Conservation (phyloP, 2,329 filamentous ascomycete genomes). For the Raffaelea arxii region DNA sequence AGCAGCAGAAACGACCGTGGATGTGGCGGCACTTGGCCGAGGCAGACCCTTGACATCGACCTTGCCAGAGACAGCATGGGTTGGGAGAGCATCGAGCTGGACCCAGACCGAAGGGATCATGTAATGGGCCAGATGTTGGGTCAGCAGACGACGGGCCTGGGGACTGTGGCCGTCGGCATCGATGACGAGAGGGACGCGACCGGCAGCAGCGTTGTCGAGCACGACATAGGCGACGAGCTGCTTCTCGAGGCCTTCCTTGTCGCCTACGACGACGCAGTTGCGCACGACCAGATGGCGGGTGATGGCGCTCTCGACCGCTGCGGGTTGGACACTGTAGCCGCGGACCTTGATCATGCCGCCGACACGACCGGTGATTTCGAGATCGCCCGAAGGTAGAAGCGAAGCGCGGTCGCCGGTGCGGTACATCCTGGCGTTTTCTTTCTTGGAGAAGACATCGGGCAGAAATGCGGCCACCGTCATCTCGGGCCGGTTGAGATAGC, state of each 20-base stretch:
- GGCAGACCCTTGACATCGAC: conserved; percentile 64
- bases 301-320: conserved; percentile 66
- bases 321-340: conserved; percentile 68
- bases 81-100: conserved; percentile 59
- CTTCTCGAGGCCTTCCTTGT: conserved; percentile 65
- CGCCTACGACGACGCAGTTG: conserved; percentile 61
- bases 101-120: conserved; percentile 79
- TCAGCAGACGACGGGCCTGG: conserved; percentile 53
- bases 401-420: conserved; percentile 63
- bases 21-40: conserved; percentile 35
- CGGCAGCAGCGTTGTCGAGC: conserved; percentile 49
- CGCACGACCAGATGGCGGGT: conserved; percentile 59
- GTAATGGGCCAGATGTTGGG: conserved; percentile 63
- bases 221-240: conserved; percentile 73
- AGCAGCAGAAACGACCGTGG: no score
- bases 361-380: conserved; percentile 68
- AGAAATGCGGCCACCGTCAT: conserved; percentile 65
- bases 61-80: conserved; percentile 71
- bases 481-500: conserved; percentile 72
- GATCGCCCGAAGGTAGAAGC: conserved; percentile 53
- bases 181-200: conserved; percentile 54
- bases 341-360: conserved; percentile 75
- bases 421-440: conserved; percentile 57
- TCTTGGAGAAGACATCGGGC: conserved; percentile 51
- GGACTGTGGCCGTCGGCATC: conserved; percentile 65